These are phyloP conservation scores for Phaeosphaeriaceae sp. DNA, from an alignment of 2,329 filamentous ascomycete genomes.

Conservation along the genomic window DNA sequence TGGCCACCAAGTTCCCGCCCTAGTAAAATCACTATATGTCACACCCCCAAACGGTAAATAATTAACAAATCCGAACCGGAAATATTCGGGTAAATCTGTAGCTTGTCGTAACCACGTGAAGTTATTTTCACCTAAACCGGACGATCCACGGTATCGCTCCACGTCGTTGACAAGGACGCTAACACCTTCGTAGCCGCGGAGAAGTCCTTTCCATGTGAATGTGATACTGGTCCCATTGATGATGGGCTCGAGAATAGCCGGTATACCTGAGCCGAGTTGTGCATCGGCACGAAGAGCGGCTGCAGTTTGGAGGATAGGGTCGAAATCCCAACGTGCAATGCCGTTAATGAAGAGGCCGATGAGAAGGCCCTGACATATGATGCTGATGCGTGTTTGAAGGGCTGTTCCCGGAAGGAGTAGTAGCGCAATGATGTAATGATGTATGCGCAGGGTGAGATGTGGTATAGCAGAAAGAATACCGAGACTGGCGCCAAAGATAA, in stretches of 20 bases:
- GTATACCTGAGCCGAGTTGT: constrained; percentile 64
- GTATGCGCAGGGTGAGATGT: constrained; percentile 84
- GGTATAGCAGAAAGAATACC: constrained; percentile 76
- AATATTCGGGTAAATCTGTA: constrained; percentile 36
- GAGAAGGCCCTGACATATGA: constrained; percentile 90
- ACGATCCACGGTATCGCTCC: constrained; percentile 77
- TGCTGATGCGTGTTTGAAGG: constrained; percentile 81
- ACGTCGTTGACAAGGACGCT: constrained; percentile 86
- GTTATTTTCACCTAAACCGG: constrained; percentile 60
- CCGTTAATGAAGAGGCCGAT: constrained; percentile 94
- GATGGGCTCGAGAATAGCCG: constrained; percentile 40
- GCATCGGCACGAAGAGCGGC: constrained; percentile 66
- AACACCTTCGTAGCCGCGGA: constrained; percentile 70
- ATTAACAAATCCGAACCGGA: constrained; percentile 44
- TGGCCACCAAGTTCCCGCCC: constrained; percentile 38
- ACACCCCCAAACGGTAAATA: constrained; percentile 38
- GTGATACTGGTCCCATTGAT: constrained; percentile 56
- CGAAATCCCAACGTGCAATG: constrained; percentile 91
- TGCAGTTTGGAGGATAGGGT: constrained; percentile 82
- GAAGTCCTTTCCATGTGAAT: constrained; percentile 52
- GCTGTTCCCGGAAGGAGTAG: constrained; percentile 86
- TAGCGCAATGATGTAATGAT: constrained; percentile 91
- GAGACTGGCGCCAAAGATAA: constrained; percentile 77
- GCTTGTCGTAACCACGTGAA: constrained; percentile 66
- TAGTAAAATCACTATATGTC: constrained; percentile 43